Evolutionary conservation across 345 rosid genomes (phyloP), one percentile per base, ranked within the genome.

Genomic region (Murraya koenigii): DNA sequence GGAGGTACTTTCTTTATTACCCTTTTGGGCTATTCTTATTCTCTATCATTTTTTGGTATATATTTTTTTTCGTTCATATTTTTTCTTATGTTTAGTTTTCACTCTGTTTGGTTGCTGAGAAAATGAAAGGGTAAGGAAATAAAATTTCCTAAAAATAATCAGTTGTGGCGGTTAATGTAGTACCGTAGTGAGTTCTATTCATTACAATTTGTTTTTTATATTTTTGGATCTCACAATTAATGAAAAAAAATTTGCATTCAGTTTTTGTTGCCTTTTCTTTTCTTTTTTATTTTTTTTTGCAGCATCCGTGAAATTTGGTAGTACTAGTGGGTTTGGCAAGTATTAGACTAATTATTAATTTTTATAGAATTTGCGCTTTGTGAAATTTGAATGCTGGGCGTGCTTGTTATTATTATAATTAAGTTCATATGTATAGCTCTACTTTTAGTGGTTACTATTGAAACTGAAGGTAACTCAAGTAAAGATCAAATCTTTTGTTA

Each of bases 1-100:
- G 89, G 89, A 81, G 88, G 91, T 88, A 71, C 22, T 28, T 30
- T 36, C 15, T 17, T 64, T 15, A 25, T 26, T 25, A 69, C 35
- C 13, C 26, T 15, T 15, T 69, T 25, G 77, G 52, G 3, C 15
- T 4, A 58, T 41, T 58, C n/a, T 72, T 66, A 35, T 13, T 65
- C 10, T 30, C 38, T 35, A 44, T 44, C 49, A 30, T 66, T 78
- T 49, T 60, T 6, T 15, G 66, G 69, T 72, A 44, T 15, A 32
- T 54, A 56, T 41, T 14, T 63, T n/a, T 76, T 67, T 10, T 30
- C 54, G 22, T 66, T 7, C 64, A 47, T 10, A 2, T 71, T 49
- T 69, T 69, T 49, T 32, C 7, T 5, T 52, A 9, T 26, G 1
- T 14, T 6, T 28, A 25, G 7, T 10, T 30, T 28, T 22, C 25